Evolutionary conservation across 1,284 basidiomycete species (phyloP).

Genomic region (Naganishia sp.): DNA sequence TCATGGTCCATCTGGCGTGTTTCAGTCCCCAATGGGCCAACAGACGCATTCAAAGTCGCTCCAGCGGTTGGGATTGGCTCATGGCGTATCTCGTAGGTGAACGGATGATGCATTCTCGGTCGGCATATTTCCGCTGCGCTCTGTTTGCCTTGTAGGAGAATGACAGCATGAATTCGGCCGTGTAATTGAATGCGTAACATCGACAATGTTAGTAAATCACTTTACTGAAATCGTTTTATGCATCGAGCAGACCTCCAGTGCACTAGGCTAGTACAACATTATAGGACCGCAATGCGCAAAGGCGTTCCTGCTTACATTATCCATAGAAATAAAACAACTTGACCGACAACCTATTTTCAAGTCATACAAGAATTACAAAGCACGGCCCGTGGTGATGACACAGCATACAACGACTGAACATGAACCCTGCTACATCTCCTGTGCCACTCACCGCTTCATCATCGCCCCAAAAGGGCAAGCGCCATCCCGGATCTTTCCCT

Average conservation of each 20-base stretch:
- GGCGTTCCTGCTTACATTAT: not conserved
- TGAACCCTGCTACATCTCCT: not conserved
- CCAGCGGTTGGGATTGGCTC: too few relatives aligned
- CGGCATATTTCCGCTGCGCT: too few relatives aligned
- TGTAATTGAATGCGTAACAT: too few relatives aligned
- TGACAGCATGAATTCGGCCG: too few relatives aligned
- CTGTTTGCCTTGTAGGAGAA: too few relatives aligned
- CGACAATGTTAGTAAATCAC: too few relatives aligned
- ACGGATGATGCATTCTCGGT: too few relatives aligned
- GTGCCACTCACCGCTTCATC: slow-evolving; percentile 7
- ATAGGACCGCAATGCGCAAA: too few relatives aligned
- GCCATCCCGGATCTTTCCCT: slow-evolving; percentile 1
- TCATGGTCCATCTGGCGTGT: slow-evolving; percentile 4
- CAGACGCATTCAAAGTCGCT: slow-evolving; percentile 14
- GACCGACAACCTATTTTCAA: not conserved
- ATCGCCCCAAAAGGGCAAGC: slow-evolving; percentile 25
- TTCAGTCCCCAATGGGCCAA: slow-evolving; percentile 17
- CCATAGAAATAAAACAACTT: not conserved
- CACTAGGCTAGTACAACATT: too few relatives aligned
- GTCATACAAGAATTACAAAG: not conserved
- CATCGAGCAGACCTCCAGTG: too few relatives aligned
- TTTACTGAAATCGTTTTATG: too few relatives aligned
- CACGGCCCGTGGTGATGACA: not conserved
- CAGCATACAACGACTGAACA: not conserved
- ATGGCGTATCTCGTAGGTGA: too few relatives aligned